Evolutionary conservation across 1,284 basidiomycete genomes (phyloP).

Genomic region (Pisolithus thermaeus): DNA sequence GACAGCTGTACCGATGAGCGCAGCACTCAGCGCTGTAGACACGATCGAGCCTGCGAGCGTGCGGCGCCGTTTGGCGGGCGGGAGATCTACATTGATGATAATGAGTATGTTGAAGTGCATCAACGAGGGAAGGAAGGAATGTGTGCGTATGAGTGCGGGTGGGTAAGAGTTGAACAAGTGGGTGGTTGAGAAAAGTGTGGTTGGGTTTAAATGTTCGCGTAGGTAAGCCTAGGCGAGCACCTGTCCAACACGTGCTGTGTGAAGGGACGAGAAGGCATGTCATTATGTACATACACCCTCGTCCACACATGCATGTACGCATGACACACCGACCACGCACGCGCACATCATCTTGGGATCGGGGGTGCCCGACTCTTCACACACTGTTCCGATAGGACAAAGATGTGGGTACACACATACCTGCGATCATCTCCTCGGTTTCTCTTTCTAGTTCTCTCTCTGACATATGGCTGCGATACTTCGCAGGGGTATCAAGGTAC

Average conservation of each 20-base stretch:
- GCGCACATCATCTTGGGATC: background rate
- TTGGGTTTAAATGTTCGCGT: conserved; percentile 8
- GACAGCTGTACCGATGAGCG: conserved; percentile 75
- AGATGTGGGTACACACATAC: conserved; percentile 31
- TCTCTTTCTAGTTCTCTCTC: conserved; percentile 31
- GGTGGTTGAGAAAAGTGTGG: background rate
- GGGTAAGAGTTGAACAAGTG: conserved; percentile 7
- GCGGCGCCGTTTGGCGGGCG: conserved; percentile 53
- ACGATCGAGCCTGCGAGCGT: conserved; percentile 73
- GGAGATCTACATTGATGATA: conserved; percentile 44
- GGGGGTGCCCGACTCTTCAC: background rate
- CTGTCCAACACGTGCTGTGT: conserved; percentile 18
- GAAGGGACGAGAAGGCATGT: conserved; percentile 7
- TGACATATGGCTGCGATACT: conserved; percentile 47
- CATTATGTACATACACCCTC: conserved; percentile 19
- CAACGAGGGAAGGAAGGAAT: conserved; percentile 19
- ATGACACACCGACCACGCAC: background rate
- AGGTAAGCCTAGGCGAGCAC: conserved; percentile 4
- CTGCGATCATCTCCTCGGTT: conserved; percentile 42
- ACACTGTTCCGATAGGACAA: background rate
- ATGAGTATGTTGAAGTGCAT: conserved; percentile 29
- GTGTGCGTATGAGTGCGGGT: conserved; percentile 10
- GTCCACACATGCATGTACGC: conserved; percentile 1
- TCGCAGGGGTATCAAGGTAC: conserved; percentile 60
- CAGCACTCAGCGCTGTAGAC: conserved; percentile 73